These are phyloP conservation scores for Wickerhamomyces sp. DNA, from an alignment of 1,139 yeast genomes.

Conservation along the genomic window DNA sequence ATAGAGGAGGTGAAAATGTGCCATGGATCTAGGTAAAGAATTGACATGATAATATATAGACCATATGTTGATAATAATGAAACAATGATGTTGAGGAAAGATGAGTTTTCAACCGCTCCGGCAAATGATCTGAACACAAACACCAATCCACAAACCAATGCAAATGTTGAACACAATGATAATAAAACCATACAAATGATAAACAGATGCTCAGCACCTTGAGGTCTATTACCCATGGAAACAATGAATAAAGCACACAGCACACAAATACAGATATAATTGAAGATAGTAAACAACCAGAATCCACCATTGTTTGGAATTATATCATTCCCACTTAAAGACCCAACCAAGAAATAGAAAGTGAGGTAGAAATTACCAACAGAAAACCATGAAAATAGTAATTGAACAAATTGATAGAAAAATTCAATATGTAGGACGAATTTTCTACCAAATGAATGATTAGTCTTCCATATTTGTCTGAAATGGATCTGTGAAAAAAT, in stretches of 20 bases:
- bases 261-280: constrained; percentile 75
- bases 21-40: constrained; percentile 91
- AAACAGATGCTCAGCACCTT: constrained; percentile 76
- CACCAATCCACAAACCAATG: constrained; percentile 75
- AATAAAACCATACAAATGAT: constrained; percentile 65
- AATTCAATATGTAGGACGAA: constrained; percentile 79
- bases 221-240: constrained; percentile 95
- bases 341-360: constrained; percentile 89
- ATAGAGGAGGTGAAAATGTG: constrained; percentile 79
- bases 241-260: constrained; percentile 82
- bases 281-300: constrained; percentile 76
- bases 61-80: constrained; percentile 93
- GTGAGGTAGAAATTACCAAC: constrained; percentile 87
- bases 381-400: constrained; percentile 84
- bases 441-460: constrained; percentile 73
- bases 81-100: constrained; percentile 75
- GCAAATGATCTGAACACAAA: constrained; percentile 60
- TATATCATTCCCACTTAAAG: constrained; percentile 48
- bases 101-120: constrained; percentile 35
- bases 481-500: constrained; percentile 79
- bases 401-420: constrained; percentile 68
- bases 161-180: constrained; percentile 75
- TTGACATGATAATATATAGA: constrained; percentile 69
- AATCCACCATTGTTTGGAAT: constrained; percentile 71
- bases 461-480: constrained; percentile 78